These are phyloP conservation scores for Rhynchosporium secalis DNA, from an alignment of 2,329 filamentous ascomycete genomes.

Conservation along the genomic window DNA sequence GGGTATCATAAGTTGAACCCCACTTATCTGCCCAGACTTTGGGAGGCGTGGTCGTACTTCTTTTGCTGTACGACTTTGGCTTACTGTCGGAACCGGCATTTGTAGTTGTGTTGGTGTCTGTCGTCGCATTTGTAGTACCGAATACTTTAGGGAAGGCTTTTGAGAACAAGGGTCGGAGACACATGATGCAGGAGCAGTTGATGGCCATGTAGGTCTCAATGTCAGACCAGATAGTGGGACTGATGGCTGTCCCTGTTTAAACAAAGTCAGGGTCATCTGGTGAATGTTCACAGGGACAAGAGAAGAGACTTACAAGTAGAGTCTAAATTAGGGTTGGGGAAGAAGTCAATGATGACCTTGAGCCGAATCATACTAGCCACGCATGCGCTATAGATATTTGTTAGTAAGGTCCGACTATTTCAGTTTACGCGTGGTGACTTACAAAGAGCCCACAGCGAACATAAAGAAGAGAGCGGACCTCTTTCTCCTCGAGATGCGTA, in stretches of 20 bases:
- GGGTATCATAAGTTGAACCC: no score
- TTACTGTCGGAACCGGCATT: no score
- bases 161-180: no score
- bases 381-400: slow-evolving; percentile 20
- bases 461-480: slow-evolving; percentile 66
- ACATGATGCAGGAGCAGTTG: slow-evolving; percentile 1
- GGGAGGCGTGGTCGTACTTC: no score
- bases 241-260: slow-evolving; percentile 25
- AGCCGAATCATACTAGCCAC: slow-evolving; percentile 31
- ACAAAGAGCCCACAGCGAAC: slow-evolving; percentile 67
- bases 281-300: neutral
- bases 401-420: neutral
- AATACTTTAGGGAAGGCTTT: no score
- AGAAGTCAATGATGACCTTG: slow-evolving; percentile 23
- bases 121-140: no score
- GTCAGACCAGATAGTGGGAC: slow-evolving; percentile 33
- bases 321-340: slow-evolving; percentile 20
- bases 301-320: slow-evolving; percentile 25
- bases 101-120: no score
- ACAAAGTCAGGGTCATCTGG: neutral
- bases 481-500: slow-evolving; percentile 63
- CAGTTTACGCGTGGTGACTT: slow-evolving; percentile 40
- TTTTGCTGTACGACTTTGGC: no score
- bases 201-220: slow-evolving; percentile 33
- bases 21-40: no score